Base-by-base conservation (phyloP, 805 yeast genomes). In the Yamadazyma olivae region DNA sequence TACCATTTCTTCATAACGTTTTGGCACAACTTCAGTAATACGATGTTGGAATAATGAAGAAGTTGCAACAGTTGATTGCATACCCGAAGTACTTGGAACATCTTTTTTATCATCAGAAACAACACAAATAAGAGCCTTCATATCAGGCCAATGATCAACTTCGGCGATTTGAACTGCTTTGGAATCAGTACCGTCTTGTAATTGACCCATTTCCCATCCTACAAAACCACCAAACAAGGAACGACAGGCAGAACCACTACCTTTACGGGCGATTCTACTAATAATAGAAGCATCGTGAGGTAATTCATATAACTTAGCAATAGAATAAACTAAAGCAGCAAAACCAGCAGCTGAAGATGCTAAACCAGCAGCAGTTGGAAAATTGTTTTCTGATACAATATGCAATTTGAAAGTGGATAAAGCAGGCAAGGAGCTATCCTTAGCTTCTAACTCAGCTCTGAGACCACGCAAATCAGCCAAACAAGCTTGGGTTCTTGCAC, bases 261-360 rank as follows among this genome's bases (percentile, higher is more conserved):
- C 99, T 65, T 89, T 91, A 64, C 99, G 81, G 10, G 99, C 99
- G 54, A 93, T 84, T 55, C 82, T 83, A 45, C 96, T 86, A 44
- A 93, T 74, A 54, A 89, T 96, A 16, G 93, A 83, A 53, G 76
- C 71, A 42, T 83, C 76, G 54, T 85, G 84, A n/a, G 96, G 95
- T 41, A 93, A 77, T 59, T 85, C 61, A 66, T 83, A 93, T 40
- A 93, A 71, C 54, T 75, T 76, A 13, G 98, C 89, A 53, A 93
- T 78, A n/a, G 96, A 86, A 32, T 77, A 77, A 16, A 91, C 95
- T 43, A 93, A 72, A 7, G 99, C 99, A 23, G 99, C 96, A 62
- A 89, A 91, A 0, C 99, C 99, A 7, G 99, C 98, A 10, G 99
- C 99, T 4, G 95, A 84, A 1, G 96, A 88, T 0, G 99, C 99